phyloP scores from a whole-genome alignment of 2,329 filamentous ascomycete species.

The Chaetomium strumarium region DNA sequence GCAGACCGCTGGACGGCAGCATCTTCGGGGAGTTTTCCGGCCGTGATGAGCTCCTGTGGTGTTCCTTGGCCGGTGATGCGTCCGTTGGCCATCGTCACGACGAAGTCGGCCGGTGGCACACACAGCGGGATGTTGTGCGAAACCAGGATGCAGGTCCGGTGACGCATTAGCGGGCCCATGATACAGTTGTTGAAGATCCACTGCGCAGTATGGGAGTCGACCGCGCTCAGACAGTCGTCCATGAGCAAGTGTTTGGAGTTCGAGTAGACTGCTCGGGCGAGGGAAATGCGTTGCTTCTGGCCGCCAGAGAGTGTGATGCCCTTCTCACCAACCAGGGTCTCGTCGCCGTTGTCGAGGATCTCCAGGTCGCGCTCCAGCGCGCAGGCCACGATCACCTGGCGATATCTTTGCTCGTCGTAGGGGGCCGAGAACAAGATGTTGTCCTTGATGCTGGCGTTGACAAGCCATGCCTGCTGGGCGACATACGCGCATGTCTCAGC shows the following conservation, averaged over 20 bases:
- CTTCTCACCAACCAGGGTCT: slow-evolving; percentile 93
- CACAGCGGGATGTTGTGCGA: slow-evolving; percentile 93
- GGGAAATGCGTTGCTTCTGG: slow-evolving; percentile 94
- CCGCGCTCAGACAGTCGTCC: slow-evolving; percentile 92
- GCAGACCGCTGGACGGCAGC: slow-evolving; percentile 57
- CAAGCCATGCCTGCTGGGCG: slow-evolving; percentile 92
- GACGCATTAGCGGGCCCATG: slow-evolving; percentile 78
- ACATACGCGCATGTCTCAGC: slow-evolving; percentile 94
- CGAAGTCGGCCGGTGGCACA: slow-evolving; percentile 70
- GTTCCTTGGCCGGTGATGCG: slow-evolving; percentile 71
- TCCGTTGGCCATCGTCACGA: slow-evolving; percentile 84
- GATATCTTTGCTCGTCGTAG: slow-evolving; percentile 76
- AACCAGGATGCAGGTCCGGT: slow-evolving; percentile 87
- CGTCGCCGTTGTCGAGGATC: slow-evolving; percentile 86
- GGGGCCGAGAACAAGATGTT: slow-evolving; percentile 89
- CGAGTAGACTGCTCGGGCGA: slow-evolving; percentile 95
- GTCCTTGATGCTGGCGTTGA: slow-evolving; percentile 91
- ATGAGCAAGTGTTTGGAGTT: slow-evolving; percentile 85
- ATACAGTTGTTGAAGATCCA: slow-evolving; percentile 97
- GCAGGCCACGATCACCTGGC: slow-evolving; percentile 82
- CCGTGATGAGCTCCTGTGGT: slow-evolving; percentile 69
- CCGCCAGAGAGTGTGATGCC: slow-evolving; percentile 94
- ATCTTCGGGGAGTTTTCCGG: slow-evolving; percentile 86
- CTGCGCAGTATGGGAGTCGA: slow-evolving; percentile 94
- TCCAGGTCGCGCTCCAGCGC: slow-evolving; percentile 86